These are phyloP conservation scores for Suillus sp. DNA, from an alignment of 768 basidiomycete species.

Conservation along the genomic window DNA sequence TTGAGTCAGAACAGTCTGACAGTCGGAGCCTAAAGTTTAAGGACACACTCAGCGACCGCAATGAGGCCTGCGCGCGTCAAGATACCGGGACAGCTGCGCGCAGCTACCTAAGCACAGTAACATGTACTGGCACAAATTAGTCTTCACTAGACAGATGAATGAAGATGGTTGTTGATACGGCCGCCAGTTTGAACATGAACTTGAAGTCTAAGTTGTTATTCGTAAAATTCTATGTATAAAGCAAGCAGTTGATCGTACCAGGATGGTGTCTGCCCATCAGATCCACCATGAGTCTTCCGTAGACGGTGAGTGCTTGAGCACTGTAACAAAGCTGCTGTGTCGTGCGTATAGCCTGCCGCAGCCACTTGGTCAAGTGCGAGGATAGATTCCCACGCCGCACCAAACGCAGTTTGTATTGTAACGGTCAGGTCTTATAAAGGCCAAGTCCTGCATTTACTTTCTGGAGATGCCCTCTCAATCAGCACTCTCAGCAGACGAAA, in stretches of 20 bases:
- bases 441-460: constrained; percentile 2
- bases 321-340: background rate
- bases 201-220: background rate
- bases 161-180: background rate
- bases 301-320: background rate
- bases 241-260: background rate
- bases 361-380: background rate
- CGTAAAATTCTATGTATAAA: background rate
- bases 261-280: background rate
- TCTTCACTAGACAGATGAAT: background rate
- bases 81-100: background rate
- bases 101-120: background rate
- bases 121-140: background rate
- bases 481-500: constrained; percentile 73
- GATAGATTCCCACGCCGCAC: background rate
- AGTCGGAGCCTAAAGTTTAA: background rate
- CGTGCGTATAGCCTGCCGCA: background rate
- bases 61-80: background rate
- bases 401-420: constrained; percentile 8
- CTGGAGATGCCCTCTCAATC: constrained; percentile 70
- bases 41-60: background rate
- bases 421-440: constrained; percentile 6
- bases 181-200: background rate
- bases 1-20: background rate
- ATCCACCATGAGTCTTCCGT: background rate